These are phyloP conservation scores for Kregervanrija pseudodelftensis DNA, from an alignment of 805 yeast genomes.

Conservation along the genomic window DNA sequence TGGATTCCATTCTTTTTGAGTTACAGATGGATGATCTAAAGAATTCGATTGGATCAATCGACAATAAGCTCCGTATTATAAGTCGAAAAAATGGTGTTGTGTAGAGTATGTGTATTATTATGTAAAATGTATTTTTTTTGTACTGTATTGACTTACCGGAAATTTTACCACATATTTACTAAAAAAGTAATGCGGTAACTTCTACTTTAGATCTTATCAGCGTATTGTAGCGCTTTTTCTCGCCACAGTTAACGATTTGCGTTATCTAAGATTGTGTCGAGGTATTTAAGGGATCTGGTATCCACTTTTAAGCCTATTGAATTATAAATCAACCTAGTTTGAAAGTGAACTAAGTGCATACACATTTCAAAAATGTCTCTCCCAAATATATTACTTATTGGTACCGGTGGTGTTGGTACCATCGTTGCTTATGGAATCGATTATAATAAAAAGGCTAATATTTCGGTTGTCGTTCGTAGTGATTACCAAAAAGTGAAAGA, in stretches of 20 bases:
- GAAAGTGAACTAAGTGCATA: neutral
- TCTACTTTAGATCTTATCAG: neutral
- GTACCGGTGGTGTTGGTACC: slow-evolving; percentile 83
- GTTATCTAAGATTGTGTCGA: too few species aligned
- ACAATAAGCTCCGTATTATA: too few species aligned
- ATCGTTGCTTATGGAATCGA: slow-evolving; percentile 59
- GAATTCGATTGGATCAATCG: neutral
- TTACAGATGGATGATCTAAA: slow-evolving; percentile 15
- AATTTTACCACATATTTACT: neutral
- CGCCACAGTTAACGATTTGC: too few species aligned
- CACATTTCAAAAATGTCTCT: neutral
- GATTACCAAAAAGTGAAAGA: slow-evolving; percentile 45
- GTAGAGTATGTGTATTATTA: too few species aligned
- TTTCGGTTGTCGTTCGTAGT: slow-evolving; percentile 51
- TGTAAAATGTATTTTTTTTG: too few species aligned
- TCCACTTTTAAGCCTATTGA: too few species aligned
- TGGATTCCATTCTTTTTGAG: slow-evolving; percentile 19
- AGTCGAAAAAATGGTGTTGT: too few species aligned
- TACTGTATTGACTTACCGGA: neutral
- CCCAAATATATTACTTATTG: slow-evolving; percentile 37
- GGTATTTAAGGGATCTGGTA: too few species aligned
- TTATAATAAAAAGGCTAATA: slow-evolving; percentile 36
- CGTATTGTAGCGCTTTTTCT: too few species aligned
- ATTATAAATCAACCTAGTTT: too few species aligned
- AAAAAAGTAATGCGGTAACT: neutral